These are phyloP conservation scores for Plasmodium ovale DNA, from an alignment of 169 alveolate genomes.

Conservation along the genomic window DNA sequence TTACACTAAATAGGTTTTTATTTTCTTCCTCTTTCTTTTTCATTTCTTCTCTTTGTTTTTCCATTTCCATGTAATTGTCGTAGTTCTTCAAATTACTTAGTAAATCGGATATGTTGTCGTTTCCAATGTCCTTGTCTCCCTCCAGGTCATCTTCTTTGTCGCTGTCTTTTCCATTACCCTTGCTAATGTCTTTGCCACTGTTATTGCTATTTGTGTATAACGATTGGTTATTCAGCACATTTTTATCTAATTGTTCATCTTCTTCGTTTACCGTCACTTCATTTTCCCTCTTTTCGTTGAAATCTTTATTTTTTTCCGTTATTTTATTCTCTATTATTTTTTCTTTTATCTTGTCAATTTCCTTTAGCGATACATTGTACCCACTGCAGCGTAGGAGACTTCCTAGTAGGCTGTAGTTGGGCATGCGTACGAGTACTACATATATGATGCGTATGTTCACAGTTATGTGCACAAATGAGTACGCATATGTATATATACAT, in stretches of 20 bases:
- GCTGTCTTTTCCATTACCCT: neutral
- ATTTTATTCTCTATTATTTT: constrained; percentile 46
- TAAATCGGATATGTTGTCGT: constrained; percentile 44
- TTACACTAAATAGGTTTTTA: constrained; percentile 69
- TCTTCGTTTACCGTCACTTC: constrained; percentile 9
- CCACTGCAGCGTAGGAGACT: constrained; percentile 61
- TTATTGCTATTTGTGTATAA: neutral
- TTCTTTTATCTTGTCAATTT: constrained; percentile 65
- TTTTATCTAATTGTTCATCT: neutral
- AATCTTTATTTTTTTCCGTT: constrained; percentile 4
- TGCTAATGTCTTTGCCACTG: neutral
- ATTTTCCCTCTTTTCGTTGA: constrained; percentile 33
- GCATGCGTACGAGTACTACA: neutral
- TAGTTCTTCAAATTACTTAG: constrained; percentile 60
- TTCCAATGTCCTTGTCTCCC: constrained; percentile 12
- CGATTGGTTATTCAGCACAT: neutral
- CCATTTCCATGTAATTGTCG: constrained; percentile 69
- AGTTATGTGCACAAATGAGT: neutral
- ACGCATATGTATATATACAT: neutral
- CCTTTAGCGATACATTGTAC: constrained; percentile 61
- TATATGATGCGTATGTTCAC: neutral
- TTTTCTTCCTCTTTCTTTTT: constrained; percentile 71
- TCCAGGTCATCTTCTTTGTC: neutral
- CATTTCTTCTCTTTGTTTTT: constrained; percentile 59
- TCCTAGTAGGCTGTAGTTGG: constrained; percentile 51